Conservation (phyloP, 441 rosid genomes). For the Eutrema salsugineum region DNA sequence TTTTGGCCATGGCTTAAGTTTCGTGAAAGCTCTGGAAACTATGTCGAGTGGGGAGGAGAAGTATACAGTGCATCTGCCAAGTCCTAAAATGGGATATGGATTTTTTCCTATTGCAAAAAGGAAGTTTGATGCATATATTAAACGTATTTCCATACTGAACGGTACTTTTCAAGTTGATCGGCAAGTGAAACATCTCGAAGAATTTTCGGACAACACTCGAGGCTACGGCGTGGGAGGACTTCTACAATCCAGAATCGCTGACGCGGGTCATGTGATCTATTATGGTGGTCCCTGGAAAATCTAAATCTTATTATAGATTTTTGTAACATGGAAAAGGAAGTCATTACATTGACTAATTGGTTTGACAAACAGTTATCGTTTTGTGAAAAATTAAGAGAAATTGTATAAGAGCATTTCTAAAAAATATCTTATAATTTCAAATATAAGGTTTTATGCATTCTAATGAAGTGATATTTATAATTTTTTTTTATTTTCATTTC, state of each 20-base stretch:
- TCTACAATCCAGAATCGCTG: neutral
- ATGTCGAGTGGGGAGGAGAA: constrained; percentile 7
- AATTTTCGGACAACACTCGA: neutral
- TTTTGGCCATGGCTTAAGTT: neutral
- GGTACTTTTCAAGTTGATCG: neutral
- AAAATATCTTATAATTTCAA: too few relatives aligned
- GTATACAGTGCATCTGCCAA: neutral
- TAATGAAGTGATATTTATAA: too few relatives aligned
- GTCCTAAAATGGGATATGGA: constrained; percentile 17
- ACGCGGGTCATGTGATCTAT: neutral
- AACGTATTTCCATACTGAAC: neutral
- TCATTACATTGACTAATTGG: too few relatives aligned
- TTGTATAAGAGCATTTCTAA: too few relatives aligned
- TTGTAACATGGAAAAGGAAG: neutral
- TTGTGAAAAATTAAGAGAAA: too few relatives aligned
- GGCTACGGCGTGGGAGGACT: neutral
- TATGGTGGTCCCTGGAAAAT: neutral
- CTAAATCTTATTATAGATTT: neutral
- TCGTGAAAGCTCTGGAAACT: neutral
- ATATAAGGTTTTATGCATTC: too few relatives aligned
- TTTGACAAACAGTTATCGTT: too few relatives aligned
- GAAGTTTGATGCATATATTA: neutral
- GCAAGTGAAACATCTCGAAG: neutral
- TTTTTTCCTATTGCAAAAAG: rapidly evolving
- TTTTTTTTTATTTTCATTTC: too few relatives aligned